A percentile compares a stretch with the other conserved stretches of the same genome.
These are phyloP conservation scores for Gossypium ekmanianum DNA, from an alignment of 345 rosid species.

Conservation along the genomic window DNA sequence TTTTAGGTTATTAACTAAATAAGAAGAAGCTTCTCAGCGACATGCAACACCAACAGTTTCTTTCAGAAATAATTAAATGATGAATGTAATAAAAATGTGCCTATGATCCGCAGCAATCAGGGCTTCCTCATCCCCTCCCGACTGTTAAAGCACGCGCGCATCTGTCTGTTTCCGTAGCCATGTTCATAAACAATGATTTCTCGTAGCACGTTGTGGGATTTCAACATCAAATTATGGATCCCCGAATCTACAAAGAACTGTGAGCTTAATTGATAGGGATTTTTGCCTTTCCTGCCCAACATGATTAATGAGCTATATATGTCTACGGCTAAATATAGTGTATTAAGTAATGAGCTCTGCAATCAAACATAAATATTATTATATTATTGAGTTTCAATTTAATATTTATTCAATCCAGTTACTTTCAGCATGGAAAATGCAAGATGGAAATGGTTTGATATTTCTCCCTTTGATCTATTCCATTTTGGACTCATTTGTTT, in stretches of 20 bases:
- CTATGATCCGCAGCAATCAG: not conserved
- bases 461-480: not conserved
- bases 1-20: not conserved
- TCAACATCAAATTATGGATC: not conserved
- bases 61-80: not conserved
- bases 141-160: not conserved
- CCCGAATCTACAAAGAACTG: not conserved
- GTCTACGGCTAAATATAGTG: not conserved
- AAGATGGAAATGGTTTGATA: not conserved
- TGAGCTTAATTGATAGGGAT: not conserved
- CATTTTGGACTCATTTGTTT: not conserved
- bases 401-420: not conserved
- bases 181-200: constrained; percentile 10
- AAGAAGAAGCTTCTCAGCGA: not conserved
- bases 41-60: not conserved
- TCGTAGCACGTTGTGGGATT: not conserved
- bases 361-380: not conserved
- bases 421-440: constrained; percentile 16
- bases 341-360: not conserved
- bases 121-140: not conserved
- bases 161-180: not conserved
- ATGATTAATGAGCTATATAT: not conserved
- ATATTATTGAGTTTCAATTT: not conserved
- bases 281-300: not conserved
- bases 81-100: not conserved